These are phyloP conservation scores for Cutaneotrichosporon sp. DNA, from an alignment of 1,284 basidiomycete genomes.

Conservation along the genomic window DNA sequence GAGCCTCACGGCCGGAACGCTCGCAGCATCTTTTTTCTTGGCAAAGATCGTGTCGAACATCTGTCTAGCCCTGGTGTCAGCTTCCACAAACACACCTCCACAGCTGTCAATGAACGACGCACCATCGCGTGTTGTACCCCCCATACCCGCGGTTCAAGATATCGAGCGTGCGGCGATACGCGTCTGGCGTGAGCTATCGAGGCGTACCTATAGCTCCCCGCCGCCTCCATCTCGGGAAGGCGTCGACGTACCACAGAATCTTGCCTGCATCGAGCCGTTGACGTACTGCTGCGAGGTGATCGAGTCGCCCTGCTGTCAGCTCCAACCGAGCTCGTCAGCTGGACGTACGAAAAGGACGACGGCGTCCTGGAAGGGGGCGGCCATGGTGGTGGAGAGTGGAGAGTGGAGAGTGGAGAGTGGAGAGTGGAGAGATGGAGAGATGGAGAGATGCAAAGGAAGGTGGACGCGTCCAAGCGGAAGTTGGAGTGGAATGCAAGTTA, in stretches of 20 bases:
- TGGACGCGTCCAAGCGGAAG: not conserved
- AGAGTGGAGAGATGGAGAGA: not conserved
- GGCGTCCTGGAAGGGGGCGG: conserved; percentile 33
- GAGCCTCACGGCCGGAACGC: conserved; percentile 29
- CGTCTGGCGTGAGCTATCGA: conserved; percentile 23
- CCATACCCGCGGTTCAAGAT: conserved; percentile 43
- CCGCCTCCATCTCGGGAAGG: too few relatives aligned
- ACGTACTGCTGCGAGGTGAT: conserved; percentile 31
- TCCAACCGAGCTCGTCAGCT: not conserved
- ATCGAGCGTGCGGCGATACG: conserved; percentile 40
- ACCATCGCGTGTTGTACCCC: conserved; percentile 40
- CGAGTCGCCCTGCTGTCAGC: conserved; percentile 30
- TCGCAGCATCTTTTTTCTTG: conserved; percentile 25
- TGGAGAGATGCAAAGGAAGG: not conserved
- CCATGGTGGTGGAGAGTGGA: conserved; percentile 19
- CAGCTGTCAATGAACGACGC: conserved; percentile 3
- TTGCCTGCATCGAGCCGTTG: conserved; percentile 20
- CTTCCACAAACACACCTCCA: not conserved
- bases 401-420: not conserved
- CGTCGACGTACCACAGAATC: conserved; percentile 22
- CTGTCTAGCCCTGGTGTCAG: conserved; percentile 9
- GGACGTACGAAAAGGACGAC: conserved; percentile 32
- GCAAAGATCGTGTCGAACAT: conserved; percentile 29
- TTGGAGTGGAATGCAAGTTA: not conserved
- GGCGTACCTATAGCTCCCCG: not conserved